Base-by-base conservation (phyloP, 2,329 filamentous ascomycete species). In the Grosmannia serpens region DNA sequence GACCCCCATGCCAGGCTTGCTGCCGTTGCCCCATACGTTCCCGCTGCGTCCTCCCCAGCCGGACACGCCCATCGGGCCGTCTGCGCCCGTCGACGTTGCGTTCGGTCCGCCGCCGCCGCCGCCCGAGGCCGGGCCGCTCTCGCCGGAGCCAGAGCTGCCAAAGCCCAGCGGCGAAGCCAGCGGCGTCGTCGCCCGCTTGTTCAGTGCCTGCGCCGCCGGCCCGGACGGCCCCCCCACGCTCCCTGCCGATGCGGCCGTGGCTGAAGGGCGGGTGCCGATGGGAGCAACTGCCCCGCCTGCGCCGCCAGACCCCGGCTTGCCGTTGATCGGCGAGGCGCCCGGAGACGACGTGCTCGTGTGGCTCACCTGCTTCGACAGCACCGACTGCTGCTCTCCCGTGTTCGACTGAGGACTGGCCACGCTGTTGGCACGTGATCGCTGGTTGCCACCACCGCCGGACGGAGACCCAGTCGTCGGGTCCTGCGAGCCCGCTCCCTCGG, bases 281-380 rank as follows among this genome's bases (percentile, higher is more conserved):
- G 94, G 92, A 26, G 91, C 92, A 57, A 97, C 91, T 5, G 87
- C 79, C 59, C 80, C 78, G 58, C 80, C 55, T 11, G 22, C 15
- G 31, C 55, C 55, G 77, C 71, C 62, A 3, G 80, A 77, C 54
- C 75, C 76, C 62, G 81, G 70, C 74, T 82, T 83, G 52, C 73
- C 76, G 61, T 71, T 79, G 33, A 77, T 88, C 49, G 91, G 88
- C 8, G 91, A 95, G 47, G 83, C 87, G 59, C 86, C 86, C 11
- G 91, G 90, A 27, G 92, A 96, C 1, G 92, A 95, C 64, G 85
- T 89, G 64, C 87, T 95, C 50, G 90, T 94, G 64, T 88, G 86
- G 70, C 78, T 88, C 51, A 83, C 81, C 70, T 88, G 86, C 71
- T 91, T 79, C 83, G 64, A 85, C 86, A 33, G 82, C 70, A 61